A percentile compares a stretch with the other conserved stretches of the same genome.
These are phyloP conservation scores for Phytophthora quininea DNA, from an alignment of 352 stramenopile genomes.

Conservation along the genomic window DNA sequence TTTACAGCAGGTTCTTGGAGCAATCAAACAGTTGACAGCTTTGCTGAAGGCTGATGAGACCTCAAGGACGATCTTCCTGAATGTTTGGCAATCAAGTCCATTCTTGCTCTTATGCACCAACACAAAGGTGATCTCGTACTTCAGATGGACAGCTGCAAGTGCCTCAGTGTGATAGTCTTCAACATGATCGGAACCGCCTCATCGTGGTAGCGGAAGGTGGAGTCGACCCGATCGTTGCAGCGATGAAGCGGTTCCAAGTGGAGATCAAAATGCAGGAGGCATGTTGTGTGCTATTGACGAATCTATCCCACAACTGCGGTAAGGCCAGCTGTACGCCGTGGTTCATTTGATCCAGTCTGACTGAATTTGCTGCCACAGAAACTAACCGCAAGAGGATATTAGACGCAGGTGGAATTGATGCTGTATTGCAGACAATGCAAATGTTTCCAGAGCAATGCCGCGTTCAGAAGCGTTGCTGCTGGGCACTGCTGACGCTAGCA, in stretches of 20 bases:
- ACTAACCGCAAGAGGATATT: constrained; percentile 83
- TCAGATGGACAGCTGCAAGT: constrained; percentile 78
- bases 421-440: constrained; percentile 87
- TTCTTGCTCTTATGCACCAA: constrained; percentile 70
- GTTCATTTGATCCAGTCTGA: too few species aligned
- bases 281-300: constrained; percentile 80
- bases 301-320: constrained; percentile 87
- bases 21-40: constrained; percentile 53
- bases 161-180: constrained; percentile 81
- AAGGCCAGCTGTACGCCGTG: constrained; percentile 15
- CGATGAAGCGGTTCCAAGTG: constrained; percentile 64
- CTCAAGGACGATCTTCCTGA: constrained; percentile 86
- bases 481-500: constrained; percentile 83
- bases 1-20: constrained; percentile 40
- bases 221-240: constrained; percentile 57
- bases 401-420: constrained; percentile 74
- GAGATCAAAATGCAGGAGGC: constrained; percentile 77
- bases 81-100: constrained; percentile 57
- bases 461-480: constrained; percentile 86
- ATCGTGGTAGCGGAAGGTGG: constrained; percentile 73
- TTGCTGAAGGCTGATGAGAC: constrained; percentile 56
- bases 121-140: constrained; percentile 56
- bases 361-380: constrained; percentile 43
- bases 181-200: constrained; percentile 79
- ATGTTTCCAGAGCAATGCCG: constrained; percentile 65